Base-by-base conservation (phyloP, 176 grass and related monocot genomes). In the Chrysopogon serrulatus region DNA sequence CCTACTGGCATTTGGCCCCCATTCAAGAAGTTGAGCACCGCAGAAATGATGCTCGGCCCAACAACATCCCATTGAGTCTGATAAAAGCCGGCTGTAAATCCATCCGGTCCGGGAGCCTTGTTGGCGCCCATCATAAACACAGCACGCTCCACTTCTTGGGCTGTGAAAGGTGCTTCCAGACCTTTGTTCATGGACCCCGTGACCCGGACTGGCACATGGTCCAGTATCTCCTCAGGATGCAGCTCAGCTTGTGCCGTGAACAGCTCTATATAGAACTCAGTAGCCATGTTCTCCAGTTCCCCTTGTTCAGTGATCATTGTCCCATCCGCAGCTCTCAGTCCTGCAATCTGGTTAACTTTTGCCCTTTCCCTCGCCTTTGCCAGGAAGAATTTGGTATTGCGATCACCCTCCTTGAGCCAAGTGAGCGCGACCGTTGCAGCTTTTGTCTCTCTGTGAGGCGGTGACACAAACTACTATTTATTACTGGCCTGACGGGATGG, bases 121-220 rank as follows among this genome's bases (percentile, higher is more conserved):
- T 71, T n/a, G 0, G 68, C 19, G 3, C 41, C 23, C 39, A 44
- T 71, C 39, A 44, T 44, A 14, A 44, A 71, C 0, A 71, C 3
- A 1, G 39, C 68, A 0, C 6, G 4, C 3, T 43, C 36, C 1
- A 43, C 5, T 15, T 71, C 68, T 0, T 43, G 4, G 2, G 21
- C 21, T 1, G 21, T 15, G 1, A 43, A n/a, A 0, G 39, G 37
- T 5, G 8, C 36, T 5, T 13, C 0, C 1, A 27, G 14, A 4
- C 0, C 26, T 11, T 26, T 21, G 27, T 71, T 71, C 67, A 43
- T 71, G n/a, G n/a, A n/a, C n/a, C n/a, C n/a, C n/a, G n/a, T n/a
- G n/a, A n/a, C n/a, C n/a, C n/a, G n/a, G n/a, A n/a, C n/a, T n/a
- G n/a, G n/a, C n/a, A n/a, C n/a, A n/a, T n/a, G n/a, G n/a, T n/a